Base-by-base conservation (phyloP, 768 basidiomycete genomes). In the Pleurotus ostreatus region DNA sequence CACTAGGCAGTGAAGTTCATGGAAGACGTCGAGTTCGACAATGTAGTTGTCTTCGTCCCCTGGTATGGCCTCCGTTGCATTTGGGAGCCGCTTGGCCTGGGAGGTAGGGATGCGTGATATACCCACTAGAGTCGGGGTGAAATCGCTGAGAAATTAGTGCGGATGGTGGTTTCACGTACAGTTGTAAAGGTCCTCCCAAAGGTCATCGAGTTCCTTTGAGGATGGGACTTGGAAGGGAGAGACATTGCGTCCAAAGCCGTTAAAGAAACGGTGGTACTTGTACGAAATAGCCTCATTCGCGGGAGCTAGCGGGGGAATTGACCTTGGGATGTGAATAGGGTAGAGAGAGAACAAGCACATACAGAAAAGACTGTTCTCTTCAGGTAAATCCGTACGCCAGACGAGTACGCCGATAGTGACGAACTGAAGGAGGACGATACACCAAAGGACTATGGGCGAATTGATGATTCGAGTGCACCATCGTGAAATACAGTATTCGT, bases 81-180 rank as follows among this genome's bases (percentile, higher is more conserved):
- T 66, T 6, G 65, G 65, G 16, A 66, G 60, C n/a, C 56, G 44
- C n/a, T 57, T 55, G 11, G 65, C 65, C 44, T 66, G 57, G 25
- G 11, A 56, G 43, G 55, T 60, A 5, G 64, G 59, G 15, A 66
- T 60, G 15, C 40, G 38, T 15, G 49, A 52, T 26, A 26, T 26
- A 26, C 26, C 26, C 4, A 26, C 26, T 26, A 26, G 26, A 26
- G 26, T 26, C 26, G 26, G 15, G 40, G 26, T 26, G 26, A 26
- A 26, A 26, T 26, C 40, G 37, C 30, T 9, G 12, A 16, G 38
- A 15, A 15, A 43, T 18, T 3, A 8, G 5, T 43, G 5, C 18
- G 40, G 18, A 18, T 5, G 15, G 13, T 15, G 5, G 40, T 43
- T 43, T 15, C 40, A 43, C 40, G 18, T 15, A 43, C 40, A 43